Evolutionary conservation across 1,284 basidiomycete species (phyloP).

Genomic region (Marasmius tenuissimus): DNA sequence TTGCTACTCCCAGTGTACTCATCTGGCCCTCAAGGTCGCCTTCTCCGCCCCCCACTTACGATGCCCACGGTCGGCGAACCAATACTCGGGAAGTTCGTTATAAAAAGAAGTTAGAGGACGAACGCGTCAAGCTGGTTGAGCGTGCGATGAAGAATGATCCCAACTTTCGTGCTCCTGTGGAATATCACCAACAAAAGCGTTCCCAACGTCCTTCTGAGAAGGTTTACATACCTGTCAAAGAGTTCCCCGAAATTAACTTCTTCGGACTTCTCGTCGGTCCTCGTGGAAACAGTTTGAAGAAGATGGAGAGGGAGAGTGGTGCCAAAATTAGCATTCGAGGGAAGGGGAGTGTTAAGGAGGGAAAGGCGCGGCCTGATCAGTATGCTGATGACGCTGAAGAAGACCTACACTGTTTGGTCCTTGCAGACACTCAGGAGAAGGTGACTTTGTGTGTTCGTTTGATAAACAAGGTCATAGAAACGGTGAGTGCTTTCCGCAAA

Average conservation of each 20-base stretch:
- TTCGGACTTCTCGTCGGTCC: conserved; percentile 98
- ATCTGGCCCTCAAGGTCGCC: conserved; percentile 65
- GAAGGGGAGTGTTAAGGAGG: conserved; percentile 98
- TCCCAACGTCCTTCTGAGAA: conserved; percentile 93
- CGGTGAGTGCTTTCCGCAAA: conserved; percentile 55
- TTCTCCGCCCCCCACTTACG: conserved; percentile 97
- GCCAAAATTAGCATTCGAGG: conserved; percentile 99
- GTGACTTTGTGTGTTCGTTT: conserved; percentile 89
- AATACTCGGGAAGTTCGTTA: conserved; percentile 99
- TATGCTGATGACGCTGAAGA: conserved; percentile 97
- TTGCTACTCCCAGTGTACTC: conserved; percentile 17
- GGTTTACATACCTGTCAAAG: conserved; percentile 99
- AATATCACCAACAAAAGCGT: conserved; percentile 93
- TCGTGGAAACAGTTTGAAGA: conserved; percentile 98
- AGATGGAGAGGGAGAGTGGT: conserved; percentile 97
- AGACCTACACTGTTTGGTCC: conserved; percentile 97
- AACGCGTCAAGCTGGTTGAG: conserved; percentile 92
- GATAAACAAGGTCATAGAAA: conserved; percentile 99
- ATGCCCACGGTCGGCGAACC: conserved; percentile 93
- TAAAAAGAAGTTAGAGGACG: conserved; percentile 96
- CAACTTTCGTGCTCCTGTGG: conserved; percentile 93
- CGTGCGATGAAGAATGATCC: conserved; percentile 97
- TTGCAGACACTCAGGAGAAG: conserved; percentile 91
- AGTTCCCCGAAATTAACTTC: conserved; percentile 99
- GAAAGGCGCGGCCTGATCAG: conserved; percentile 91